Base-by-base conservation (phyloP, 768 basidiomycete genomes). In the Macrocybe gigantea region DNA sequence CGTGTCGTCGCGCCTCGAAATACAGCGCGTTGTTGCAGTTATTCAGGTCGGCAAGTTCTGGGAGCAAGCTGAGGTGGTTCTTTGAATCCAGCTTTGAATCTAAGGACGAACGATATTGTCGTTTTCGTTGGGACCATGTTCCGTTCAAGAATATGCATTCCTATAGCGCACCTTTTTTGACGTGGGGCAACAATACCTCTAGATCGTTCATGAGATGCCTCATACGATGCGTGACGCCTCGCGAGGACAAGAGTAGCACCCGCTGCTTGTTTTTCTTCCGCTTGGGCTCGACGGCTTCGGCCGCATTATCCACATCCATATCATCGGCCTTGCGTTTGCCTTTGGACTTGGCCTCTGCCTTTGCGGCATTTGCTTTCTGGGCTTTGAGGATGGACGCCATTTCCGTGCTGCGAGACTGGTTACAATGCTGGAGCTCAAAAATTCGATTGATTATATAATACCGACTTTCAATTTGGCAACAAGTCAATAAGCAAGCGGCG, bases 51-150 rank as follows among this genome's bases (percentile, higher is more conserved):
- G 95, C 92, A 12, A 99, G 82, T 66, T 98, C 96, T 38, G 96
- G 96, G 30, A 99, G 74, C 35, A 97, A 81, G 54, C 89, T 77
- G 2, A 98, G 75, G 53, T 95, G 91, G 47, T 89, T 92, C 68
- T 98, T 98, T 31, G 93, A 93, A 68, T 98, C 95, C 37, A 99
- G 80, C 69, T 98, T 98, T 43, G 95, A 85, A 64, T 99, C 96
- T 99, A 43, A 5, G 41, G 7, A 32, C 22, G 4, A 22, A 22
- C 22, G 13, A 5, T 45, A 50, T 51, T 47, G 31, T 9, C 15
- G 40, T 11, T 51, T 39, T 45, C n/a, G 36, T 8, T 41, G 34
- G 34, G 29, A 47, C 7, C 12, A 34, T 10, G 9, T 9, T 30
- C 36, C 36, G 38, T 38, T 38, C 10, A 43, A 44, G 36, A 41